Evolutionary conservation across 2,329 filamentous ascomycete species (phyloP).

Genomic region (Stromatinia cepivora): DNA sequence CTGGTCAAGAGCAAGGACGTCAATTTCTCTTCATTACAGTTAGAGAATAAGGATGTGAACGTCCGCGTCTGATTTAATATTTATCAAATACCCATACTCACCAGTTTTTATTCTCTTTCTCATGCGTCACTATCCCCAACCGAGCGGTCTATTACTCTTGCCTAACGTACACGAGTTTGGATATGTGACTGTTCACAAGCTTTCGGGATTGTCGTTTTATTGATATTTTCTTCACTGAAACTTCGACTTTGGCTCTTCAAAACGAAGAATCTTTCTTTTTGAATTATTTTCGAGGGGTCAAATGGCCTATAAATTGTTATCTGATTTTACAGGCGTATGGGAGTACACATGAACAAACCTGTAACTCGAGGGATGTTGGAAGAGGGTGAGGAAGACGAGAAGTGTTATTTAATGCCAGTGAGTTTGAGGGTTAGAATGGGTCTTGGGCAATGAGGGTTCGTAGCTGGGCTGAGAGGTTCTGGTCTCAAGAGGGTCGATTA

Average conservation of each 20-base stretch:
- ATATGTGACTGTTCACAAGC: constrained; percentile 1
- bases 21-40: neutral
- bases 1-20: neutral
- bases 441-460: neutral
- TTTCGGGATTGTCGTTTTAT: neutral
- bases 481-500: neutral
- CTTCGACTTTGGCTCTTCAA: neutral
- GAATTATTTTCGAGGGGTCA: neutral
- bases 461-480: neutral
- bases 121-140: neutral
- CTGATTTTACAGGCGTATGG: constrained; percentile 17
- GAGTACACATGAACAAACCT: constrained; percentile 11
- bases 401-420: constrained; percentile 3
- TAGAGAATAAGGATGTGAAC: neutral
- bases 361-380: neutral
- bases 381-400: neutral
- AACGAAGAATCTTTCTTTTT: constrained; percentile 1
- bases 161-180: constrained; percentile 1
- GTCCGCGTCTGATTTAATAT: neutral
- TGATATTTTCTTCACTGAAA: neutral
- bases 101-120: neutral
- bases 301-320: constrained; percentile 13
- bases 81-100: neutral
- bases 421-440: neutral
- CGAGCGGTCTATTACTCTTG: neutral